Evolutionary conservation across 2,329 filamentous ascomycete species (phyloP), one percentile per base, ranked within the genome.

Genomic region (Elsinoe batatas): DNA sequence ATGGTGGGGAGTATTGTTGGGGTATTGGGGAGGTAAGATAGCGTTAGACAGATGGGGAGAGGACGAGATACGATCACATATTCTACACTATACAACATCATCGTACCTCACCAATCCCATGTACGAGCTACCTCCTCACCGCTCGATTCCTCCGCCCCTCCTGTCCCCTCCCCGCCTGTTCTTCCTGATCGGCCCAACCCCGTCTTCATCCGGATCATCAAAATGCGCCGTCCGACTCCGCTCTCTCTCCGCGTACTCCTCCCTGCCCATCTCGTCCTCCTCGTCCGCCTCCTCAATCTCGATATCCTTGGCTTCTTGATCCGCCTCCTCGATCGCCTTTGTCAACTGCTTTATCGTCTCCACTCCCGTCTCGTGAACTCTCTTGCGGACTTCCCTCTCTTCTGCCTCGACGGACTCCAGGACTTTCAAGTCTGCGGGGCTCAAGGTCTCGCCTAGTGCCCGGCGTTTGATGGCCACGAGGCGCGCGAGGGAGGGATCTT

Each of bases 1-100:
- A 96, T 97, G 91, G 87, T 95, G 40, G 85, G 87, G 53, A 88
- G 88, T 63, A 82, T 96, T 5, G 77, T 90, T 50, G 78, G 79
- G n/a, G 68, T 71, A n/a, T 60, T 81, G 53, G 62, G 64, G 18
- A 58, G 67, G 50, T 66, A 58, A 61, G 42, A n/a, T 43, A n/a
- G n/a, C n/a, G n/a, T n/a, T n/a, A n/a, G 38, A 3, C 10, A 42
- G 13, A 15, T 20, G 17, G 12, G 38, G 15, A 42, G 17, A 5
- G 40, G 26, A 30, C 7, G 26, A 30, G 2, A 8, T 30, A 30
- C 8, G 7, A 7, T 44, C 11, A n/a, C n/a, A 44, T 26, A 44
- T 44, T 12, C 40, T 44, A 44, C 40, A 44, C 2, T 20, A 42
- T 30, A 30, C 26, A 30, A 7, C 8, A 30, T 8, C 26, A 30